phyloP scores from a whole-genome alignment of 108 stramenopile species.

The Cyclotella distinguenda region DNA sequence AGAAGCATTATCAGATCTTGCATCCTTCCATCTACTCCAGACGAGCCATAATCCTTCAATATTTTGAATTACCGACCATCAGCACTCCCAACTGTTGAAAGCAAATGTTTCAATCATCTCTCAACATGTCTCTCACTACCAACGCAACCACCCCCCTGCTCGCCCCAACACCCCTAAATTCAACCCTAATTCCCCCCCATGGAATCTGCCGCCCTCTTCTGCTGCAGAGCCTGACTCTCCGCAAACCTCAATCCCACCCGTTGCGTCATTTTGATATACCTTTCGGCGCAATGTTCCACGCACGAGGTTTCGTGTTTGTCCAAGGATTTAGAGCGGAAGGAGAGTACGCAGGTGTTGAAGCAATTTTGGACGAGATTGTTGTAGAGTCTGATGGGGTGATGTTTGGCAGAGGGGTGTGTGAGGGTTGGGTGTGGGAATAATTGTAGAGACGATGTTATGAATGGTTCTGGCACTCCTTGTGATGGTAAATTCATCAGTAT shows the following conservation, averaged over 20 bases:
- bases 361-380: constrained; percentile 79
- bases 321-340: constrained; percentile 83
- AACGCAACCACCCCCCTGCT: too few relatives aligned
- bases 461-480: too few relatives aligned
- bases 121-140: too few relatives aligned
- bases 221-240: constrained; percentile 89
- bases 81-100: too few relatives aligned
- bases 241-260: constrained; percentile 86
- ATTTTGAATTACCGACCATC: too few relatives aligned
- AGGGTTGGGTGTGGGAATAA: background rate
- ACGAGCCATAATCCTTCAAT: too few relatives aligned
- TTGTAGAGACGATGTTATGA: background rate
- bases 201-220: constrained; percentile 77
- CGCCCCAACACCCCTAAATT: too few relatives aligned
- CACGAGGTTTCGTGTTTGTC: constrained; percentile 78
- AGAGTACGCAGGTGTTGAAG: constrained; percentile 73
- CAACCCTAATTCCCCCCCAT: too few relatives aligned
- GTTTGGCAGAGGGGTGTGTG: background rate
- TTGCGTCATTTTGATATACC: constrained; percentile 90
- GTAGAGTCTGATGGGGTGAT: constrained; percentile 70
- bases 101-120: too few relatives aligned
- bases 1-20: too few relatives aligned
- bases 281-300: constrained; percentile 62
- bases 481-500: too few relatives aligned
- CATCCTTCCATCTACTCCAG: too few relatives aligned